Evolutionary conservation across 129 eudicot genomes (phyloP).

Genomic region (Calendula officinalis): DNA sequence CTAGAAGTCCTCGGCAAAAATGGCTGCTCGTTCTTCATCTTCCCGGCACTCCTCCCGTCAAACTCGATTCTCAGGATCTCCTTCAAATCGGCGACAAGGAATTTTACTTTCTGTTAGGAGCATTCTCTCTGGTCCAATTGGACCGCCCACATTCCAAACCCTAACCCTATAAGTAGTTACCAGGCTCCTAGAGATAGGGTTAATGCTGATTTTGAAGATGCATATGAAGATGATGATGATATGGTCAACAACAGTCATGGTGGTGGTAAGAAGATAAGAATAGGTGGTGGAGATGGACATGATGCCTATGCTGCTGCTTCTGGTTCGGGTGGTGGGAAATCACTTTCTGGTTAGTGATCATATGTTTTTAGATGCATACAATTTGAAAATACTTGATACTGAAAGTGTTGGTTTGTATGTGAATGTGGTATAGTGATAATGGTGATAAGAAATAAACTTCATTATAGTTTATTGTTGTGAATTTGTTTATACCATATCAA

Average conservation of each 20-base stretch:
- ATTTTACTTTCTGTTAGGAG: conserved; percentile 80
- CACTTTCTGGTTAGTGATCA: conserved; percentile 52
- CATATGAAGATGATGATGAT: conserved; percentile 42
- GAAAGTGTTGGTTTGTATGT: background rate
- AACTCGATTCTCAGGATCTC: conserved; percentile 82
- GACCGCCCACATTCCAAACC: conserved; percentile 40
- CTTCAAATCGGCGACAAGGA: conserved; percentile 95
- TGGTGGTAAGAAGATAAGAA: conserved; percentile 48
- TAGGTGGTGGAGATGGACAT: conserved; percentile 40
- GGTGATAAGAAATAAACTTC: no score
- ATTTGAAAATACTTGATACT: background rate
- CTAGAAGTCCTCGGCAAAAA: conserved; percentile 95
- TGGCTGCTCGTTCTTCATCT: conserved; percentile 91
- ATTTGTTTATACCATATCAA: no score
- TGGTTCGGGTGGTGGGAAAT: conserved; percentile 47
- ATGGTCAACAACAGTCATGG: conserved; percentile 41
- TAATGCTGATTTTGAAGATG: conserved; percentile 38
- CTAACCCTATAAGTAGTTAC: conserved; percentile 14
- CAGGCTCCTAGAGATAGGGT: conserved; percentile 49
- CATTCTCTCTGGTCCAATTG: conserved; percentile 59
- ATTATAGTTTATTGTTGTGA: no score
- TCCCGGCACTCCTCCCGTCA: conserved; percentile 73
- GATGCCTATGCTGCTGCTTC: conserved; percentile 45
- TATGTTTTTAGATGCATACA: background rate
- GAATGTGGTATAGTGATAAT: no score